phyloP scores from a whole-genome alignment of 179 eudicot genomes.

The Spergularia azorica region DNA sequence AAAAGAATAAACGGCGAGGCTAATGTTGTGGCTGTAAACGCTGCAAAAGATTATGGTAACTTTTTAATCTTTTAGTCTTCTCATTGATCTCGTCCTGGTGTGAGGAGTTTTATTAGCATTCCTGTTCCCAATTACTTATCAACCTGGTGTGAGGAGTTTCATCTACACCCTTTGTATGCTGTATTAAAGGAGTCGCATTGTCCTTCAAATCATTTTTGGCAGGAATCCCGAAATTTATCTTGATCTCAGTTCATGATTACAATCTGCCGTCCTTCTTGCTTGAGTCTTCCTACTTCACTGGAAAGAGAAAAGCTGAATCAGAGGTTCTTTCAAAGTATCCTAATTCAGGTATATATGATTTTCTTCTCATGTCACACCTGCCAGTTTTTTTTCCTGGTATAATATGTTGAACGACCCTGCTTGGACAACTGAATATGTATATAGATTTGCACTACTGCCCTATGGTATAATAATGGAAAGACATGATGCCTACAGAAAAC shows the following conservation, averaged over 20 bases:
- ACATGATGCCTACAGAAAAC: no score
- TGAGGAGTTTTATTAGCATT: no score
- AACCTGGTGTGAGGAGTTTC: no score
- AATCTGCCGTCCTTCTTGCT: slow-evolving; percentile 88
- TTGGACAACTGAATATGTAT: neutral
- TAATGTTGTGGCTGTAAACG: slow-evolving; percentile 79
- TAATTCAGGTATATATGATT: slow-evolving; percentile 50
- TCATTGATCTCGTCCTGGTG: no score
- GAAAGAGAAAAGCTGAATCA: slow-evolving; percentile 94
- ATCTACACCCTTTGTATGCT: neutral
- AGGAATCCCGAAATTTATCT: slow-evolving; percentile 90
- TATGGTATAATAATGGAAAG: no score
- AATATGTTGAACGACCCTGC: neutral
- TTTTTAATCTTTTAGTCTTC: neutral
- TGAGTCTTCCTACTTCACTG: slow-evolving; percentile 75
- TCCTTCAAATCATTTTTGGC: slow-evolving; percentile 28
- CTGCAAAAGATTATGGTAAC: slow-evolving; percentile 78
- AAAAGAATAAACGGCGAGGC: slow-evolving; percentile 95
- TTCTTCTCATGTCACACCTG: neutral
- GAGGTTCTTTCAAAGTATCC: slow-evolving; percentile 92
- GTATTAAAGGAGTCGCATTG: neutral
- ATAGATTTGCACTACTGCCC: no score
- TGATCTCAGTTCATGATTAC: slow-evolving; percentile 95
- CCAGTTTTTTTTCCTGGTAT: neutral
- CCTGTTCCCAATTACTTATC: no score